phyloP scores from a whole-genome alignment of 2,329 filamentous ascomycete genomes.

The Penicillium expansum region DNA sequence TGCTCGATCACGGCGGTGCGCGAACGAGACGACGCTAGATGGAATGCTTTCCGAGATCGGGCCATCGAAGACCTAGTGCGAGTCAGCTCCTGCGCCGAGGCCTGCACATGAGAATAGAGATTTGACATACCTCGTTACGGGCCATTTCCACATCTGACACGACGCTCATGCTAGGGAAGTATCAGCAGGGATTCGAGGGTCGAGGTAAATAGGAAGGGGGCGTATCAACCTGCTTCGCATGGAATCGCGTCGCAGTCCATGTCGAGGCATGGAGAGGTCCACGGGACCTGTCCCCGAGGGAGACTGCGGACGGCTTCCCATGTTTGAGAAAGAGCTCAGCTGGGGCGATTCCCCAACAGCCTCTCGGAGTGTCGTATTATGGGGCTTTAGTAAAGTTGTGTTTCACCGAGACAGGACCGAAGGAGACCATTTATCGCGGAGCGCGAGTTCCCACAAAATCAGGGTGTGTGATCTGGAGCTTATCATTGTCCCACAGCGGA shows the following conservation, averaged over 20 bases:
- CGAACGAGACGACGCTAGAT: constrained; percentile 87
- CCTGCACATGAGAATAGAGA: background rate
- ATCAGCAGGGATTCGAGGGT: constrained; percentile 16
- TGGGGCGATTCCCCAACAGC: background rate
- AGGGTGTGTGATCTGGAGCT: constrained; percentile 7
- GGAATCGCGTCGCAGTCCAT: constrained; percentile 35
- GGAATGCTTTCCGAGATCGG: constrained; percentile 95
- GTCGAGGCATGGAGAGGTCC: constrained; percentile 22
- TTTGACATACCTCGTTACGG: constrained; percentile 72
- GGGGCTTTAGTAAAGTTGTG: background rate
- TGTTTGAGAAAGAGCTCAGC: constrained; percentile 14
- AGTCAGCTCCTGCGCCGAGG: constrained; percentile 2
- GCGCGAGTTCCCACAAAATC: background rate
- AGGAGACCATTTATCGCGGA: background rate
- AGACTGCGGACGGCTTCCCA: constrained; percentile 31
- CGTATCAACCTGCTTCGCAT: constrained; percentile 39
- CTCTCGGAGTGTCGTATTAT: background rate
- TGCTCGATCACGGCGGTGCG: constrained; percentile 74
- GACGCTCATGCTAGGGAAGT: constrained; percentile 60
- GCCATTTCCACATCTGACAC: constrained; percentile 99
- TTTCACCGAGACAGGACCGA: background rate
- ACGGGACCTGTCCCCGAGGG: constrained; percentile 22
- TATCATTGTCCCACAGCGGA: constrained; percentile 12
- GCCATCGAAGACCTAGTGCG: constrained; percentile 70
- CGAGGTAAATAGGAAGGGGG: background rate